Base-by-base conservation (phyloP, 176 grass and related monocot species). In the Pontederia crassipes region DNA sequence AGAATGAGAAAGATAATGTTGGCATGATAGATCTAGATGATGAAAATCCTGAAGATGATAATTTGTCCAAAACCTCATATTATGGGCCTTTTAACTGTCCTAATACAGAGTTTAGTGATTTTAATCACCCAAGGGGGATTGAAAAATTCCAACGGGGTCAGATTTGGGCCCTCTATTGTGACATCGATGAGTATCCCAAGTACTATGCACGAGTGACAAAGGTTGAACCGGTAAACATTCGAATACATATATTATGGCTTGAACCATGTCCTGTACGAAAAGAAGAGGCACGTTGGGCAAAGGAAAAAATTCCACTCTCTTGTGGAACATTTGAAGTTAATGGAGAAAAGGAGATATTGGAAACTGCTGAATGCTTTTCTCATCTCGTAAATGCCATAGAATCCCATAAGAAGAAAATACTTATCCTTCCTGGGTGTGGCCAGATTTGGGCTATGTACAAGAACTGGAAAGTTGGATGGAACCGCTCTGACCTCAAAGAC, bases 401-500 rank as follows among this genome's bases (percentile, higher is more conserved):
- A 77, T 59, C 67, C 69, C 57, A 71, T 69, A 80, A 65, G 70
- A 78, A 52, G 67, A 68, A 74, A 82, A 59, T 96, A 53, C 64
- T 76, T 64, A 85, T 96, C 48, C 15, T 73, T 62, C 92, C 92
- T 47, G 14, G 12, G 48, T 10, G 48, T 29, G 66, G 66, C 75
- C 86, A 96, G 54, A 78, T 85, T 62, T 96, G 92, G 92, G 92
- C 92, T 11, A n/a, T 88, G 51, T 91, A 88, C 73, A 76, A 71
- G 66, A 90, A 90, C 48, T 96, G 92, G 92, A 71, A 15, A 12
- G 4, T 54, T 14, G 81, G 67, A 45, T 96, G 92, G 92, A 82
- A 72, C 32, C 59, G 52, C 40, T 13, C 83, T 46, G 78, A 96
- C 59, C 66, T 83, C 12, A 8, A 82, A 68, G 78, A 61, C 0